Base-by-base conservation (phyloP, 208 protist genomes). In the Trypanosomatidae sp. region DNA sequence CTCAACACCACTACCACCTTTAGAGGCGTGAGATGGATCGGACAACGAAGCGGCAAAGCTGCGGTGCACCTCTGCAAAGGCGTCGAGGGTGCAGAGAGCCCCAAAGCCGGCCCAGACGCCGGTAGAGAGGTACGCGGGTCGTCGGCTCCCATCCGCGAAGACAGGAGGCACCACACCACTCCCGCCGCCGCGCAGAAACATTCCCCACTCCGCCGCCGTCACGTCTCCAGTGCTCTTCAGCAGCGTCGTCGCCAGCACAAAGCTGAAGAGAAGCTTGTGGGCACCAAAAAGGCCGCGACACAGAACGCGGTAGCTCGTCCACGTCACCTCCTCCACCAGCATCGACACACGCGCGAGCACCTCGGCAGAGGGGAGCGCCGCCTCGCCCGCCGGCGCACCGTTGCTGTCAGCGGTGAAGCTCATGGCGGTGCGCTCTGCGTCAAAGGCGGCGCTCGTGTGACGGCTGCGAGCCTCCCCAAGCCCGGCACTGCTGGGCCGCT, bases 221-320 rank as follows among this genome's bases (percentile, higher is more conserved):
- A 98, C 77, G 1, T 66, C 53, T 12, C 81, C 80, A 22, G 66
- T 74, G 66, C 84, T 87, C 46, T 87, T 82, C 69, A 93, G 83
- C 64, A 99, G 88, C 10, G 86, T 86, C 47, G 88, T 86, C 55
- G 86, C 82, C 12, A 99, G 86, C 47, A 99, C 74, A 49, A 98
- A 98, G 44, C 94, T 95, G 81, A 98, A 98, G 56, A 98, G 88
- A 33, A 97, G 81, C 87, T 98, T 98, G 88, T 98, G 90, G 22
- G 83, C 66, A 65, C 98, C 95, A 76, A 98, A 98, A 30, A 98
- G 90, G n/a, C 95, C 97, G 47, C 97, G 91, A 87, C 97, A 98
- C 43, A 98, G 86, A 36, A 91, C 96, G 56, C 82, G 84, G 79
- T 96, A 98, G 44, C 94, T 93, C 69, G 93, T 82, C 73, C 85